These are phyloP conservation scores for Pelargonium cotyledonis DNA, from an alignment of 441 rosid genomes.

Conservation along the genomic window DNA sequence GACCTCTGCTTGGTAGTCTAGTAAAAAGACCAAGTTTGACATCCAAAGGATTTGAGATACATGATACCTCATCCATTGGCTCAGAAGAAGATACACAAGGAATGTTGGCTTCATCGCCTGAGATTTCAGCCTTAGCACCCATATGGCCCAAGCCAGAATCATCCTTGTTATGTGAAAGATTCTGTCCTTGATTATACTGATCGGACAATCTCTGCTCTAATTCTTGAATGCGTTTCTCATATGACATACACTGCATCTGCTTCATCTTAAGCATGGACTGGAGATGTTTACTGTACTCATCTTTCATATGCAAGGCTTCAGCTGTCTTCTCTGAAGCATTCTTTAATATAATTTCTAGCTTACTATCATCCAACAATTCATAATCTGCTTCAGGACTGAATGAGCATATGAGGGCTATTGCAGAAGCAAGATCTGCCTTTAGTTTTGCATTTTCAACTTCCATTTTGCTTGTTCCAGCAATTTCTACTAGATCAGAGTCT, in stretches of 20 bases:
- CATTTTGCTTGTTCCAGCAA: slow-evolving; percentile 92
- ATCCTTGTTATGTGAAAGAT: slow-evolving; percentile 40
- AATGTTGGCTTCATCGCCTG: slow-evolving; percentile 39
- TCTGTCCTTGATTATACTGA: slow-evolving; percentile 57
- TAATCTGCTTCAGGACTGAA: slow-evolving; percentile 58
- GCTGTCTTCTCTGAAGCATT: slow-evolving; percentile 76
- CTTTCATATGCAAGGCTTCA: slow-evolving; percentile 82
- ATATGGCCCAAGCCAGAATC: slow-evolving; percentile 36
- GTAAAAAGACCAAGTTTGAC: slow-evolving; percentile 42
- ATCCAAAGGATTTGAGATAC: slow-evolving; percentile 60
- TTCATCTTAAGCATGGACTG: slow-evolving; percentile 66
- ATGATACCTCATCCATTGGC: slow-evolving; percentile 96
- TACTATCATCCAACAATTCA: slow-evolving; percentile 59
- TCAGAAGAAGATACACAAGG: slow-evolving; percentile 54
- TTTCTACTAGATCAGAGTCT: slow-evolving; percentile 62
- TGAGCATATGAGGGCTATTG: slow-evolving; percentile 72
- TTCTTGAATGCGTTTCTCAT: slow-evolving; percentile 92
- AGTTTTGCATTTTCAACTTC: slow-evolving; percentile 97
- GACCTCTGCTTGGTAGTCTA: slow-evolving; percentile 58
- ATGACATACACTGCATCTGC: slow-evolving; percentile 68
- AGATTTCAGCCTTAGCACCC: slow-evolving; percentile 32
- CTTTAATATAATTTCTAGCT: slow-evolving; percentile 51
- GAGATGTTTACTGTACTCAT: slow-evolving; percentile 70
- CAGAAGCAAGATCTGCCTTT: slow-evolving; percentile 98
- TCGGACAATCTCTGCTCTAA: slow-evolving; percentile 80